phyloP scores from a whole-genome alignment of 331 rosid genomes.

The Malus hybrid region DNA sequence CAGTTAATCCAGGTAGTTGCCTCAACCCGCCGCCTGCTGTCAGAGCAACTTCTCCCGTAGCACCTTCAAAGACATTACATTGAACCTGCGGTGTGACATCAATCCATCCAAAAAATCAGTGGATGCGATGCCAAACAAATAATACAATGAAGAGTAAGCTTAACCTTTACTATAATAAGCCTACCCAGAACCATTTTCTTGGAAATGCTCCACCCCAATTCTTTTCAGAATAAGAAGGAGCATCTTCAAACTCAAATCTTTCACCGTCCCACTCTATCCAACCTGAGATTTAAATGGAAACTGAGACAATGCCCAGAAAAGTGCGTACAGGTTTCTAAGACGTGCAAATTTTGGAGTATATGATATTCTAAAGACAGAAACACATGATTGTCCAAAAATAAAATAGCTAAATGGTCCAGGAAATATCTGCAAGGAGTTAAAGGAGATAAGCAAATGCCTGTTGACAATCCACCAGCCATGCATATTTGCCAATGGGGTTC shows the following conservation, averaged over 20 bases:
- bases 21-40: slow-evolving; percentile 86
- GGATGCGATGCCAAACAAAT: not conserved
- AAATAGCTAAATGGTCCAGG: not conserved
- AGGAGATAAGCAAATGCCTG: slow-evolving; percentile 50
- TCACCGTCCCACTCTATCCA: slow-evolving; percentile 99
- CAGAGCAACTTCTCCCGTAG: slow-evolving; percentile 69
- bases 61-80: slow-evolving; percentile 86
- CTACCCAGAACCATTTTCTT: slow-evolving; percentile 99
- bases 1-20: slow-evolving; percentile 64
- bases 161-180: slow-evolving; percentile 9
- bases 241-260: slow-evolving; percentile 81
- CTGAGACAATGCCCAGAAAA: slow-evolving; percentile 19
- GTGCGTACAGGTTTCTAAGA: not conserved
- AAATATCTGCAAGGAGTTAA: slow-evolving; percentile 5
- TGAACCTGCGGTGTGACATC: slow-evolving; percentile 57
- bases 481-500: slow-evolving; percentile 99
- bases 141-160: not conserved
- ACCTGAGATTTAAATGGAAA: slow-evolving; percentile 60
- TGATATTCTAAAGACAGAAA: not conserved
- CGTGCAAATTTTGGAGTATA: not conserved
- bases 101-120: slow-evolving; percentile 8
- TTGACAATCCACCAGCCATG: slow-evolving; percentile 87
- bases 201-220: slow-evolving; percentile 99
- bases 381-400: not conserved
- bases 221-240: slow-evolving; percentile 92